Conservation (phyloP, 257 asterid species). For the Cynanchum wilfordii region DNA sequence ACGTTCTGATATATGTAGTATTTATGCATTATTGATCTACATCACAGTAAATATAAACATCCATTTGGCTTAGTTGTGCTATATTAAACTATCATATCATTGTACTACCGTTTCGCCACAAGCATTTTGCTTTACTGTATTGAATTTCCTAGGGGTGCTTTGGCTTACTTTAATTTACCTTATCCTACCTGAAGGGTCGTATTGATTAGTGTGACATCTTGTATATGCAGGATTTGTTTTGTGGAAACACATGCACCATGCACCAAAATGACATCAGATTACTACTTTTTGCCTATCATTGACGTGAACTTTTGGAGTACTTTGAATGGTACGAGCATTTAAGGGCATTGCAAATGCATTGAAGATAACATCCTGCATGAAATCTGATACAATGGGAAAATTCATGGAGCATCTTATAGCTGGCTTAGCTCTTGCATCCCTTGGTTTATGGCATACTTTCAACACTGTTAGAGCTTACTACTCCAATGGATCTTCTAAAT, state of each 20-base stretch:
- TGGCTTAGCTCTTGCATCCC: slow-evolving; percentile 57
- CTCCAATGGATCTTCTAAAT: slow-evolving; percentile 43
- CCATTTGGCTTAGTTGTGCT: background rate
- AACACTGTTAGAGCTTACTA: slow-evolving; percentile 43
- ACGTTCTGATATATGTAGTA: background rate
- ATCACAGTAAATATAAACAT: background rate
- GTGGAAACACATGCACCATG: slow-evolving; percentile 76
- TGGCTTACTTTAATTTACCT: background rate
- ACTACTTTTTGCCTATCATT: slow-evolving; percentile 13
- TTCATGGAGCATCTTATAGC: slow-evolving; percentile 60
- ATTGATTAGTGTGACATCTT: background rate
- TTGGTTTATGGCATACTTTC: slow-evolving; percentile 66
- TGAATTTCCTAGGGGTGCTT: background rate
- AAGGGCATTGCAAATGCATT: slow-evolving; percentile 21
- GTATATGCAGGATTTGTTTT: slow-evolving; percentile 11
- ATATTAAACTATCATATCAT: background rate
- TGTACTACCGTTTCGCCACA: background rate
- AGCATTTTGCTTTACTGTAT: background rate
- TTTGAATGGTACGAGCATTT: slow-evolving; percentile 24
- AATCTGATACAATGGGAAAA: slow-evolving; percentile 50
- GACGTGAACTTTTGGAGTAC: background rate
- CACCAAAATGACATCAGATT: slow-evolving; percentile 46
- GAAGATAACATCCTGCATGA: slow-evolving; percentile 9
- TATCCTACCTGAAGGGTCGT: slow-evolving; percentile 12
- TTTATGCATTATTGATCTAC: slow-evolving; percentile 1